Base-by-base conservation (phyloP, 257 asterid genomes). In the Cinchona pubescens region DNA sequence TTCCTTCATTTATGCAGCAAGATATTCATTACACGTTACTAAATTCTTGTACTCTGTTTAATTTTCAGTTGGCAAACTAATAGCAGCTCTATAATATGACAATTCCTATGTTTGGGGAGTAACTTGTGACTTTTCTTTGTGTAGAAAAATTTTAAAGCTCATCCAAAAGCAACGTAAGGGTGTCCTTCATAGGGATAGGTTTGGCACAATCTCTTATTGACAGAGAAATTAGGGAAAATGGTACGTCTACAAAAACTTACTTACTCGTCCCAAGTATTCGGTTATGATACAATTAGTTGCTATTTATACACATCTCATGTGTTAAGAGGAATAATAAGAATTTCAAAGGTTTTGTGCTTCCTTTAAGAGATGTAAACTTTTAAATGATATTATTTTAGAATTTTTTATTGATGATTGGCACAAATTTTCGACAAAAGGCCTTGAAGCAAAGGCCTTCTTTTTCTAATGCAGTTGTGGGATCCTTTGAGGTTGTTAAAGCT, bases 151-250 rank as follows among this genome's bases (percentile, higher is more conserved):
- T 86, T 79, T 74, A 92, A 51, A 90, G 97, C 86, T 90, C 98
- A 67, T 94, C 98, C 8, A 80, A 88, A 45, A 86, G 79, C 80
- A 85, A 76, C 75, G 48, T 90, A 67, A 89, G 96, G 78, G 84
- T 94, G 62, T 85, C 94, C 51, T 88, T 94, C 80, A 82, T 92
- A 46, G 96, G 90, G 66, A 94, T 94, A 97, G 98, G 98, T 40
- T 94, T 94, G 72, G 35, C 81, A 19, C 96, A 93, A 29, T 62
- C 87, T n/a, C 91, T 86, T 65, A 89, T 94, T 63, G 88, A 94
- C 84, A 90, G 81, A 85, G 97, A 94, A 63, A 92, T 94, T 58
- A 82, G 75, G 78, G 95, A 92, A 80, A 79, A 89, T 56, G 97
- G 98, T 94, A 43, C 40, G 82, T 69, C 27, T 61, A 25, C 53